These are phyloP conservation scores for Phyllosticta ampelicida DNA, from an alignment of 2,329 filamentous ascomycete species.

Conservation along the genomic window DNA sequence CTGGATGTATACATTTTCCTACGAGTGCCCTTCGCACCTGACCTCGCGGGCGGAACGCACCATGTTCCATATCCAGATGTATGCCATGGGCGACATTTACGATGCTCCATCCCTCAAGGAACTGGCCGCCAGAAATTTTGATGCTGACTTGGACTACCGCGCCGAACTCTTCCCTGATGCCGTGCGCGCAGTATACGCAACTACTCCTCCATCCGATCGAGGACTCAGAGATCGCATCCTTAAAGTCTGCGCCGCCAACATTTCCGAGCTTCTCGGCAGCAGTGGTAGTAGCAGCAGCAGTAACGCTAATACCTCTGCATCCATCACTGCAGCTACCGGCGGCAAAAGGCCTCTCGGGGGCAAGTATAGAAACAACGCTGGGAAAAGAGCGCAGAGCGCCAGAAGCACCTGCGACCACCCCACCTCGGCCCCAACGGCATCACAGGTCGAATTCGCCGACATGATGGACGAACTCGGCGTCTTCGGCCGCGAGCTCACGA, in stretches of 20 bases:
- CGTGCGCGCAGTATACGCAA: conserved; percentile 29
- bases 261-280: neutral
- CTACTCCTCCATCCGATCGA: conserved; percentile 30
- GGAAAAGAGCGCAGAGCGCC: neutral
- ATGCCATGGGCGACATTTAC: conserved; percentile 9
- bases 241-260: conserved; percentile 1
- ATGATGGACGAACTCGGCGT: conserved; percentile 9
- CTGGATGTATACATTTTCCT: conserved; percentile 6
- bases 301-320: neutral
- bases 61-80: conserved; percentile 9
- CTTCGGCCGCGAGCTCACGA: conserved; percentile 4
- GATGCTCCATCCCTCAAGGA: neutral
- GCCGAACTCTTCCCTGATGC: conserved; percentile 22
- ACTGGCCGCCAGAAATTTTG: conserved; percentile 2
- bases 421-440: neutral
- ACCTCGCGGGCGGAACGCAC: neutral
- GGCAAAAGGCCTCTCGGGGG: neutral
- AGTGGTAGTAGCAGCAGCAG: neutral
- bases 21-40: neutral
- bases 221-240: conserved; percentile 29
- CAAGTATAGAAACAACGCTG: neutral
- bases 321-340: neutral
- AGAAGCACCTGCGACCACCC: neutral
- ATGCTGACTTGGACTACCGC: neutral
- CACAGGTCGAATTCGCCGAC: neutral